Conservation (phyloP, 305 asterid genomes). For the Solanum chacoense region DNA sequence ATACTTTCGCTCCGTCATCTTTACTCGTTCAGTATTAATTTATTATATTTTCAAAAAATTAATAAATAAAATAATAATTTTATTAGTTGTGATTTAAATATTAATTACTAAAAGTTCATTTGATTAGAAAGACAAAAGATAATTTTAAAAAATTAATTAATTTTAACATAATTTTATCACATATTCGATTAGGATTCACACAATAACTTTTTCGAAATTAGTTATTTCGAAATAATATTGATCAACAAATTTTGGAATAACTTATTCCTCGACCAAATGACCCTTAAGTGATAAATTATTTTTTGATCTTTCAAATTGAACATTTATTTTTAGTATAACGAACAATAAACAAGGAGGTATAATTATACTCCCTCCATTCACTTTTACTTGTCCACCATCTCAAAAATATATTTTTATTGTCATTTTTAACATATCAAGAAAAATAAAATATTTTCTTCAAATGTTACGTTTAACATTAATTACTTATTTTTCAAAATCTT, state of each 20-base stretch:
- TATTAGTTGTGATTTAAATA: neutral
- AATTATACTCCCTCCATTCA: neutral
- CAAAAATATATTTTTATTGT: neutral
- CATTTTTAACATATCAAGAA: neutral
- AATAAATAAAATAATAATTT: neutral
- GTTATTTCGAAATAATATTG: neutral
- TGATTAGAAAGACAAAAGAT: neutral
- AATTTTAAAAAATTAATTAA: neutral
- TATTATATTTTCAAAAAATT: neutral
- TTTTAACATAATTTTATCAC: neutral
- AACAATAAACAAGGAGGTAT: fast-evolving
- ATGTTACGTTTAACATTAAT: no score
- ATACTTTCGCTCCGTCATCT: neutral
- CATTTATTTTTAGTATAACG: neutral
- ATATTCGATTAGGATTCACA: neutral
- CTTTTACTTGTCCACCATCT: neutral
- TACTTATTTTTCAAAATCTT: no score
- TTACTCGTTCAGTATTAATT: neutral
- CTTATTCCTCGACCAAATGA: neutral
- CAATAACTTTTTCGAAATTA: neutral
- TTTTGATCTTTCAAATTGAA: neutral
- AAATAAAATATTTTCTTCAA: neutral
- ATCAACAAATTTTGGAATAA: neutral
- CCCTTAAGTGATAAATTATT: neutral
- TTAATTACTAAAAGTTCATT: neutral